phyloP scores from a whole-genome alignment of 140 eudicot genomes.

The Cichorium intybus region DNA sequence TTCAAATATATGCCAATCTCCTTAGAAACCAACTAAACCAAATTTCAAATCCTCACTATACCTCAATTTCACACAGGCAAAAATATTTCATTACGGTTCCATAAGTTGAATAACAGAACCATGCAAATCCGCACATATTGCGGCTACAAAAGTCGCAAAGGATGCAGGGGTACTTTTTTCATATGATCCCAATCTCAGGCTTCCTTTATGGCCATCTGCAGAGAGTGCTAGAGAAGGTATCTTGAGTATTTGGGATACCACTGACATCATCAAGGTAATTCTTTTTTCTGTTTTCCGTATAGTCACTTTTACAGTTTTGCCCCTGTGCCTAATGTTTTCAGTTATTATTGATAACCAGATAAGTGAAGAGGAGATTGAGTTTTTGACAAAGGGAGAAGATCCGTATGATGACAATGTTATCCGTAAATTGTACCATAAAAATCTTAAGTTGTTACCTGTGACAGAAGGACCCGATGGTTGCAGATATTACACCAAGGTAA shows the following conservation, averaged over 20 bases:
- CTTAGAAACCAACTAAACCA: background rate
- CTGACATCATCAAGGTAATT: conserved; percentile 80
- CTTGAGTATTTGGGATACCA: conserved; percentile 91
- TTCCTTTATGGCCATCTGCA: conserved; percentile 96
- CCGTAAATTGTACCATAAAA: too few species aligned
- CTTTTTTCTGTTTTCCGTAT: background rate
- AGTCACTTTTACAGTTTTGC: background rate
- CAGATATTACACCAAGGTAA: conserved; percentile 92
- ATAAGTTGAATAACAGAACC: too few species aligned
- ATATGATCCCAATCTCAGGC: conserved; percentile 94
- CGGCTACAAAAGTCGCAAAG: too few species aligned
- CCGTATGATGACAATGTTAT: too few species aligned
- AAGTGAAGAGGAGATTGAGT: conserved; percentile 84
- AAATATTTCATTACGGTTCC: too few species aligned
- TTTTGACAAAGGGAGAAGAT: conserved; percentile 85
- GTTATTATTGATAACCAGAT: conserved; percentile 39
- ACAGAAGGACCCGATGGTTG: conserved; percentile 97
- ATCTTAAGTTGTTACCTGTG: conserved; percentile 81
- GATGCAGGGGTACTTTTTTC: too few species aligned
- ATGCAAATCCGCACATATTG: too few species aligned
- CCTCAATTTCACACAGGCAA: conserved; percentile 77
- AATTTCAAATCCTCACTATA: background rate
- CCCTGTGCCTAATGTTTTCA: conserved; percentile 13
- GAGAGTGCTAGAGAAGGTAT: conserved; percentile 94
- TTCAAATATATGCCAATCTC: conserved; percentile 28